Evolutionary conservation across 306 rosid species (phyloP).

Genomic region (Medicago lupulina): DNA sequence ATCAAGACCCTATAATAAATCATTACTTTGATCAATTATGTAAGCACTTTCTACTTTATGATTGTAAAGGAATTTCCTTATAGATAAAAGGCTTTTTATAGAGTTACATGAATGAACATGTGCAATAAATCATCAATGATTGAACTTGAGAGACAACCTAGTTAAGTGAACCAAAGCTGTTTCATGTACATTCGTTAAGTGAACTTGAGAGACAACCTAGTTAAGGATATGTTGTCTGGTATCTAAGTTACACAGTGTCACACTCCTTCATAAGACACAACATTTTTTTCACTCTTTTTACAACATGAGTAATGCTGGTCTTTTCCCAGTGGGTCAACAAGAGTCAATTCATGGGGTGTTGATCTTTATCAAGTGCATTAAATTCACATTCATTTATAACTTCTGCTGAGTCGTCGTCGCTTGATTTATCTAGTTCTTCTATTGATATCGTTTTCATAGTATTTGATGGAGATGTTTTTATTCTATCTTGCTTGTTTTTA

Average conservation of each 20-base stretch:
- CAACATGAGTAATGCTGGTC: conserved; percentile 36
- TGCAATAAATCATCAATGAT: conserved; percentile 45
- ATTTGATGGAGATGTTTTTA: conserved; percentile 33
- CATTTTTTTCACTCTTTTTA: conserved; percentile 17
- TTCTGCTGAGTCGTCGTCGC: too few species aligned
- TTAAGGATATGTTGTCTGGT: conserved; percentile 24
- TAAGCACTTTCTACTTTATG: conserved; percentile 22
- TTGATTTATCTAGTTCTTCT: conserved; percentile 59
- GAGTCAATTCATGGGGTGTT: conserved; percentile 36
- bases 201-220: conserved; percentile 26
- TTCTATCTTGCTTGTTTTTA: conserved; percentile 41
- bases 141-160: conserved; percentile 39
- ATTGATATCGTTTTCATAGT: conserved; percentile 20
- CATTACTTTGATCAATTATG: conserved; percentile 1
- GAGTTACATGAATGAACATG: conserved; percentile 37
- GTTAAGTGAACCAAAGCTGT: conserved; percentile 27
- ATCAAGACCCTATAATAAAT: too few species aligned
- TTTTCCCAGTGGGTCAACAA: conserved; percentile 30
- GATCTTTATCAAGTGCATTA: conserved; percentile 63
- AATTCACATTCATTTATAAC: conserved; percentile 77
- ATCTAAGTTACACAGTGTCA: conserved; percentile 4
- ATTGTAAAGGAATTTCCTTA: conserved; percentile 20
- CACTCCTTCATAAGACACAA: conserved; percentile 38
- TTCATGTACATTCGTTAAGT: conserved; percentile 33
- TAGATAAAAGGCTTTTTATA: conserved; percentile 33